Evolutionary conservation across 352 stramenopile genomes (phyloP).

Genomic region (Phytophthora constricta): DNA sequence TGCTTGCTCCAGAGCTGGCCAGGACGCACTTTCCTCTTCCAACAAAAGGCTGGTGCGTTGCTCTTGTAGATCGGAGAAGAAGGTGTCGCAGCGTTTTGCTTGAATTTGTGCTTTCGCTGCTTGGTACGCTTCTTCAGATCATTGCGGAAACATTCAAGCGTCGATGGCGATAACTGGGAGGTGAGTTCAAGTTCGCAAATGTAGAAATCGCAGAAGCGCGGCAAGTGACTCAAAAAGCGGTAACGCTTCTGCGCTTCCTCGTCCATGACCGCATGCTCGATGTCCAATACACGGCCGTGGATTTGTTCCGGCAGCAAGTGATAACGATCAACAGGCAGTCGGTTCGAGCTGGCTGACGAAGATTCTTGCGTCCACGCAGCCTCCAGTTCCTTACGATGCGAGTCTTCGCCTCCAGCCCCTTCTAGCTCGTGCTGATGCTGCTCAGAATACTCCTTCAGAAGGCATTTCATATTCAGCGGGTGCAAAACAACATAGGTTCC

Average conservation of each 20-base stretch:
- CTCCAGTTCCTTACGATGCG: constrained; percentile 33
- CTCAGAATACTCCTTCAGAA: constrained; percentile 76
- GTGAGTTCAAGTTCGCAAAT: constrained; percentile 87
- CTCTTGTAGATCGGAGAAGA: constrained; percentile 45
- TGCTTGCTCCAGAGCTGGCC: constrained; percentile 68
- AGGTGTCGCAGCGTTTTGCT: constrained; percentile 31
- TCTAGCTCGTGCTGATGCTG: constrained; percentile 39
- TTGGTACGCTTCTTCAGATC: constrained; percentile 85
- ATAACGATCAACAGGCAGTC: constrained; percentile 41
- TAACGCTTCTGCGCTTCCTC: constrained; percentile 85
- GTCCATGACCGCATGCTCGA: constrained; percentile 90
- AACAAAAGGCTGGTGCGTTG: constrained; percentile 51
- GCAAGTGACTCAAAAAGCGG: constrained; percentile 87
- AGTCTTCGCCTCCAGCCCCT: constrained; percentile 7
- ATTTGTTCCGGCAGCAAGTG: constrained; percentile 64
- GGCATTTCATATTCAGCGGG: constrained; percentile 89
- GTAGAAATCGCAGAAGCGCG: constrained; percentile 88
- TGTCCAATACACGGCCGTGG: constrained; percentile 72
- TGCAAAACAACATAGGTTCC: constrained; percentile 91
- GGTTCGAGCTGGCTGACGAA: constrained; percentile 23
- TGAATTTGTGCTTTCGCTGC: constrained; percentile 64
- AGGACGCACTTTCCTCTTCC: constrained; percentile 55
- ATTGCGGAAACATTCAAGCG: constrained; percentile 58
- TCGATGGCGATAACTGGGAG: constrained; percentile 70
- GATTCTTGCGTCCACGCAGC: constrained; percentile 38